These are phyloP conservation scores for Phytopythium montanum DNA, from an alignment of 352 stramenopile genomes.

Conservation along the genomic window DNA sequence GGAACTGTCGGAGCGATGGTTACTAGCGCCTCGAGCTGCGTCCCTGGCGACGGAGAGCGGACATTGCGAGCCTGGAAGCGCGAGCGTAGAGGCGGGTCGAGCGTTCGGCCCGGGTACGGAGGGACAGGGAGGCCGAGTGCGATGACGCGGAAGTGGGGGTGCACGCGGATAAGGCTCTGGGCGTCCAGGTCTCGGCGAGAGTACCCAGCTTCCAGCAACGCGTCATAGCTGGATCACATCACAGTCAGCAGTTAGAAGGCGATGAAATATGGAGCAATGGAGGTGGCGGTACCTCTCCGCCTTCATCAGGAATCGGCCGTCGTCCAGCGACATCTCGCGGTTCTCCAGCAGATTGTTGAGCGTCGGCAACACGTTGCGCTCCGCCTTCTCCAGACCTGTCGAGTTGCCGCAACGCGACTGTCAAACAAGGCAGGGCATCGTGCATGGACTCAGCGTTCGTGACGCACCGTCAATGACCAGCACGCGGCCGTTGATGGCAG, in stretches of 20 bases:
- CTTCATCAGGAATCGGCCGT: slow-evolving; percentile 92
- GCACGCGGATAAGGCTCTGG: slow-evolving; percentile 82
- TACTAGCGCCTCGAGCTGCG: slow-evolving; percentile 56
- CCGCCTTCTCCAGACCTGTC: slow-evolving; percentile 90
- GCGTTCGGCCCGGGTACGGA: slow-evolving; percentile 78
- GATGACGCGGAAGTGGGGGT: slow-evolving; percentile 93
- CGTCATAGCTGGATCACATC: slow-evolving; percentile 42
- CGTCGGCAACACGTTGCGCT: slow-evolving; percentile 96
- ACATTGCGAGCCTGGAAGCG: slow-evolving; percentile 83
- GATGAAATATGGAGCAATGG: background rate
- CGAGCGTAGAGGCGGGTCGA: slow-evolving; percentile 85
- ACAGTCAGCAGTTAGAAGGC: background rate
- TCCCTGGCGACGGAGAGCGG: slow-evolving; percentile 51
- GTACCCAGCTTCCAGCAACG: slow-evolving; percentile 52
- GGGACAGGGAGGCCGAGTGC: slow-evolving; percentile 86
- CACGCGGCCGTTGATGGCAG: slow-evolving; percentile 91
- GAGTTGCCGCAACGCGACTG: background rate
- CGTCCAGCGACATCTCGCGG: slow-evolving; percentile 93
- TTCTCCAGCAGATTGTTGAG: slow-evolving; percentile 98
- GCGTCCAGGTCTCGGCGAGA: slow-evolving; percentile 35
- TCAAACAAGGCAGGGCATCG: background rate
- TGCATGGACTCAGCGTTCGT: background rate
- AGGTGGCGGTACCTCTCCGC: slow-evolving; percentile 47
- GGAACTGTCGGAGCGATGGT: slow-evolving; percentile 41
- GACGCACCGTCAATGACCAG: slow-evolving; percentile 91